Percentiles rank a stretch among this genome's conserved stretches.
Evolutionary conservation across 208 protist genomes (phyloP).

Genomic region (Trypanosoma cruzi): DNA sequence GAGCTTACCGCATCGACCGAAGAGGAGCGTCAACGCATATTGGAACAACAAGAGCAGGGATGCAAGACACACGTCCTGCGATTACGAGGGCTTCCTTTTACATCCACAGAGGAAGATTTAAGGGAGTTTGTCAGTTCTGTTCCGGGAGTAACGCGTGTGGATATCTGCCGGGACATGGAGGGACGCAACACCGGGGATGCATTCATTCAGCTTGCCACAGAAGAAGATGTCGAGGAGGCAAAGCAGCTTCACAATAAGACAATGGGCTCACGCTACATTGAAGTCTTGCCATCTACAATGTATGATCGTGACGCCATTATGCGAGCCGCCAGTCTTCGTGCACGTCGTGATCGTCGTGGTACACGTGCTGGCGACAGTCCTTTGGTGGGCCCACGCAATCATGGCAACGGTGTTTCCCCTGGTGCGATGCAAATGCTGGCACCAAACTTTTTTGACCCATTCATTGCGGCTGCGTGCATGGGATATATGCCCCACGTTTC

Average conservation of each 20-base stretch:
- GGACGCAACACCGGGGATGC: constrained; percentile 65
- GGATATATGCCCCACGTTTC: constrained; percentile 16
- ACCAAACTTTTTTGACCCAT: constrained; percentile 14
- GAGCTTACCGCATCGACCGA: constrained; percentile 36
- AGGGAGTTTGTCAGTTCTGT: constrained; percentile 42
- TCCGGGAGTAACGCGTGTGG: constrained; percentile 35
- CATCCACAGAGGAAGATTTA: constrained; percentile 53
- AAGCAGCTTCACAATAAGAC: constrained; percentile 38
- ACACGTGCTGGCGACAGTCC: background rate
- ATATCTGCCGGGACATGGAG: constrained; percentile 45
- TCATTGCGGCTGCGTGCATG: constrained; percentile 16
- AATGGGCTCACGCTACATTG: constrained; percentile 73
- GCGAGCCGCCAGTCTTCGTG: constrained; percentile 33
- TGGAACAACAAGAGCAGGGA: constrained; percentile 28
- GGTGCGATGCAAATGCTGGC: constrained; percentile 16
- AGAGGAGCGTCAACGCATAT: constrained; percentile 22
- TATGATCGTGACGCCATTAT: constrained; percentile 53
- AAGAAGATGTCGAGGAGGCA: constrained; percentile 34
- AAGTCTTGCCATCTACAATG: constrained; percentile 47
- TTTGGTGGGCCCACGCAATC: background rate
- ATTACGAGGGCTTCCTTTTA: constrained; percentile 76
- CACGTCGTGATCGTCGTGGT: constrained; percentile 20
- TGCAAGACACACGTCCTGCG: constrained; percentile 45
- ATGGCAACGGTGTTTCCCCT: background rate
- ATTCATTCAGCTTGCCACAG: constrained; percentile 57